These are phyloP conservation scores for Capillidium heterosporum DNA, from an alignment of 371 early-diverging fungal genomes.

Conservation along the genomic window DNA sequence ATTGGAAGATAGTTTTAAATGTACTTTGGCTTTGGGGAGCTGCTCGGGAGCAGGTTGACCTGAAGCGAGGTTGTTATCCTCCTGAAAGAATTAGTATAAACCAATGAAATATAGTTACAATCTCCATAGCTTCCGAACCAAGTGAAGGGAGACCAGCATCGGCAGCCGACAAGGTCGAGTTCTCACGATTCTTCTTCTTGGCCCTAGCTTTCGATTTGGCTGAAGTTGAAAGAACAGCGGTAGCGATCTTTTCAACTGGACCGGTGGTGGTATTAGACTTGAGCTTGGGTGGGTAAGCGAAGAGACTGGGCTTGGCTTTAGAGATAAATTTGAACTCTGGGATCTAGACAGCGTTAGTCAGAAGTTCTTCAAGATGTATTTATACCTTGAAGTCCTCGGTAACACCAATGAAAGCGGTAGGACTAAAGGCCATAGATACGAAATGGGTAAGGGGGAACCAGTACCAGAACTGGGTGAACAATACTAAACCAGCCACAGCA, in stretches of 20 bases:
- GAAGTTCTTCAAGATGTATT: background rate
- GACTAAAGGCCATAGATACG: constrained; percentile 79
- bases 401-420: constrained; percentile 89
- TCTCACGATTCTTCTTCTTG: constrained; percentile 49
- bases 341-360: constrained; percentile 17
- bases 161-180: background rate
- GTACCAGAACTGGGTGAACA: constrained; percentile 99
- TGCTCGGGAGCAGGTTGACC: constrained; percentile 12
- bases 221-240: constrained; percentile 89
- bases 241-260: constrained; percentile 60
- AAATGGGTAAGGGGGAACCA: constrained; percentile 98
- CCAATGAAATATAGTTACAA: background rate
- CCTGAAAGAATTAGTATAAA: constrained; percentile 13
- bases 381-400: constrained; percentile 60
- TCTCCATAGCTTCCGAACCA: background rate
- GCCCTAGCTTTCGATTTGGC: constrained; percentile 81
- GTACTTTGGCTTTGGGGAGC: background rate
- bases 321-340: constrained; percentile 77
- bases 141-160: no score
- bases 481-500: constrained; percentile 90
- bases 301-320: constrained; percentile 69
- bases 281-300: constrained; percentile 76
- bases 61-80: constrained; percentile 23
- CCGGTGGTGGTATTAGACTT: constrained; percentile 44
- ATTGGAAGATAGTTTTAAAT: no score